These are phyloP conservation scores for Poronia punctata DNA, from an alignment of 495 filamentous ascomycete species.

Conservation along the genomic window DNA sequence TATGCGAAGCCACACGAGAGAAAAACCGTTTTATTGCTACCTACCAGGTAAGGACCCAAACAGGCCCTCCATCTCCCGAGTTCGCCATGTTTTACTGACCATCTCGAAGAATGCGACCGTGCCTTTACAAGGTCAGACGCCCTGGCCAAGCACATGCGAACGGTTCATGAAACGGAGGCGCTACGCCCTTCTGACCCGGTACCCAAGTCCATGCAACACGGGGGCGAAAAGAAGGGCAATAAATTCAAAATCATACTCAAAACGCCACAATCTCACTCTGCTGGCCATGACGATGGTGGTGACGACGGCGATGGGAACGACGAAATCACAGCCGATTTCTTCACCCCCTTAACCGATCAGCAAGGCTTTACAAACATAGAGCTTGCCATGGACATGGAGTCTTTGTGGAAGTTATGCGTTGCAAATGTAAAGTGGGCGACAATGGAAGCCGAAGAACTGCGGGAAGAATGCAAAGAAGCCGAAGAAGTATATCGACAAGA, in stretches of 20 bases:
- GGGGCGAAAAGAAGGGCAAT: conserved; percentile 47
- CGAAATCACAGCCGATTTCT: conserved; percentile 37
- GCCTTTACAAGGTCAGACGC: conserved; percentile 96
- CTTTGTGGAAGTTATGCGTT: conserved; percentile 67
- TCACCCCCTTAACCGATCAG: conserved; percentile 49
- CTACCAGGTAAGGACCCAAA: conserved; percentile 62
- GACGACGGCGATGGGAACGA: conserved; percentile 47
- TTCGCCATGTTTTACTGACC: conserved; percentile 6
- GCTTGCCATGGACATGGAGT: conserved; percentile 55
- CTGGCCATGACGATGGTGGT: conserved; percentile 46
- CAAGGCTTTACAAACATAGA: conserved; percentile 68
- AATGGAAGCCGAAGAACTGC: conserved; percentile 58
- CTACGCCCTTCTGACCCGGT: conserved; percentile 82
- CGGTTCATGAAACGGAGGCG: conserved; percentile 94
- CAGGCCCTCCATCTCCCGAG: not conserved
- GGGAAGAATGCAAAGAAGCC: conserved; percentile 54
- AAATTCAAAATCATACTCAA: conserved; percentile 62
- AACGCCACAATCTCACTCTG: conserved; percentile 45
- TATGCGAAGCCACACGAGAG: conserved; percentile 94
- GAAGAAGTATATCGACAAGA: conserved; percentile 64
- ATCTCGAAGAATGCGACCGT: conserved; percentile 77
- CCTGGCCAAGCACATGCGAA: conserved; percentile 96
- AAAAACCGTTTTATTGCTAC: conserved; percentile 96
- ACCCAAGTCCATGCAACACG: conserved; percentile 61
- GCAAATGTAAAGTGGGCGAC: conserved; percentile 77